Evolutionary conservation across 1,139 yeast genomes (phyloP).

Genomic region (Waltiozyma sp.): DNA sequence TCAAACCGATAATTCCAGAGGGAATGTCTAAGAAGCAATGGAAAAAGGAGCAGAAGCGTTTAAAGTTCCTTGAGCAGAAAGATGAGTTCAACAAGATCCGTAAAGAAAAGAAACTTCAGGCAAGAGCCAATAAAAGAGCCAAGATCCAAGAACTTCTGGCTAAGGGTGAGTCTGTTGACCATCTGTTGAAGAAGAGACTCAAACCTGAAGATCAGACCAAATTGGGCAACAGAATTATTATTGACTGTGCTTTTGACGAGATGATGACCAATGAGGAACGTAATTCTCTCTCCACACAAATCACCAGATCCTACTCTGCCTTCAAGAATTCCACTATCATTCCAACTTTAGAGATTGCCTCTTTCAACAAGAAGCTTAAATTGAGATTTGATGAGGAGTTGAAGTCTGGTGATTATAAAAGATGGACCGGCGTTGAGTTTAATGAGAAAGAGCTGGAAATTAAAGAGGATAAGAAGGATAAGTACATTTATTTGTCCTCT

Average conservation of each 20-base stretch:
- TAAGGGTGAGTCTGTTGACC: slow-evolving; percentile 26
- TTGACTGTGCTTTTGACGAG: slow-evolving; percentile 89
- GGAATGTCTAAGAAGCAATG: slow-evolving; percentile 82
- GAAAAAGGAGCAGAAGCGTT: slow-evolving; percentile 55
- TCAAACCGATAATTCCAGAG: slow-evolving; percentile 40
- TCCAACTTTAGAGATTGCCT: slow-evolving; percentile 51
- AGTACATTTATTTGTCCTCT: slow-evolving; percentile 67
- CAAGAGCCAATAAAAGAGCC: slow-evolving; percentile 25
- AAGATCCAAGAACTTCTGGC: slow-evolving; percentile 23
- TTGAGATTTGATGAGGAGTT: slow-evolving; percentile 58
- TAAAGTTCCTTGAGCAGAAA: slow-evolving; percentile 54
- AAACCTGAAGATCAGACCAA: slow-evolving; percentile 31
- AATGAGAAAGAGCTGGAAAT: slow-evolving; percentile 33
- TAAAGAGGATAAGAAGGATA: slow-evolving; percentile 24
- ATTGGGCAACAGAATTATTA: slow-evolving; percentile 42
- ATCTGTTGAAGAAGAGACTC: slow-evolving; percentile 20
- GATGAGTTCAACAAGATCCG: slow-evolving; percentile 42
- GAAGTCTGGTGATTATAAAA: slow-evolving; percentile 38
- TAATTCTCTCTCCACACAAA: slow-evolving; percentile 66
- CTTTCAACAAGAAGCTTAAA: slow-evolving; percentile 57
- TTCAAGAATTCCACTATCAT: slow-evolving; percentile 52
- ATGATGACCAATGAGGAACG: slow-evolving; percentile 77
- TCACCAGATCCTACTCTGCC: slow-evolving; percentile 72
- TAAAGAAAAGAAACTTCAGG: slow-evolving; percentile 41
- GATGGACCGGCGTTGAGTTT: slow-evolving; percentile 60